Evolutionary conservation across 1,139 yeast genomes (phyloP), one percentile per base, ranked within the genome.

Genomic region (Blastobotrys aristatus): DNA sequence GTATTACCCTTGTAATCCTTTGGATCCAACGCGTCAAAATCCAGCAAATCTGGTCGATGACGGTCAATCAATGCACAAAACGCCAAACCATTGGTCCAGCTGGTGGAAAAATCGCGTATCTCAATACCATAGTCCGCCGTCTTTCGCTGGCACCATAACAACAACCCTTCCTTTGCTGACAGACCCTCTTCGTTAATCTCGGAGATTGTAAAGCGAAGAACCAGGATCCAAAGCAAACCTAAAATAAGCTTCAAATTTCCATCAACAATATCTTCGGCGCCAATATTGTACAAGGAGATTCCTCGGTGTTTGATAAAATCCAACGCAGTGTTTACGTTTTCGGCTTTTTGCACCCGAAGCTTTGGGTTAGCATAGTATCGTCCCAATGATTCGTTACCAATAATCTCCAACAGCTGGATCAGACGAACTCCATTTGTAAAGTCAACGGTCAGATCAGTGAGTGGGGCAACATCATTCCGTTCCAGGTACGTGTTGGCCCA

Each of bases 231-330:
- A 10, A 82, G 63, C 40, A 83, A 67, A 1, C 88, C 88, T 53
- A 82, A 64, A n/a, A 79, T 76, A 40, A 81, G 65, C 59, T 83
- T 83, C 45, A 72, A 63, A 58, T 82, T 78, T 1, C 85, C 84
- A 43, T 80, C 86, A 21, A 76, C 72, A 20, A 83, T 74, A 62
- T 81, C 84, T 46, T 80, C 85, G n/a, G 87, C 79, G 22, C 84
- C 82, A 42, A 83, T 78, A 56, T 77, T 76, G 55, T 75, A 71
- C 31, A 78, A 68, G 52, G 77, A 78, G 38, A 83, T 68, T 20
- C 78, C 73, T 29, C 77, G 70, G 39, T 76, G 71, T 49, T 75
- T 72, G 49, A 81, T 69, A 58, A 75, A 81, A 48, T 77, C 76
- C 48, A 83, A 68, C 13, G 79, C 75, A 47, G 74, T 77, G 53